Evolutionary conservation across 805 yeast genomes (phyloP), one percentile per base, ranked within the genome.

Genomic region (Phaffomyces opuntiae): DNA sequence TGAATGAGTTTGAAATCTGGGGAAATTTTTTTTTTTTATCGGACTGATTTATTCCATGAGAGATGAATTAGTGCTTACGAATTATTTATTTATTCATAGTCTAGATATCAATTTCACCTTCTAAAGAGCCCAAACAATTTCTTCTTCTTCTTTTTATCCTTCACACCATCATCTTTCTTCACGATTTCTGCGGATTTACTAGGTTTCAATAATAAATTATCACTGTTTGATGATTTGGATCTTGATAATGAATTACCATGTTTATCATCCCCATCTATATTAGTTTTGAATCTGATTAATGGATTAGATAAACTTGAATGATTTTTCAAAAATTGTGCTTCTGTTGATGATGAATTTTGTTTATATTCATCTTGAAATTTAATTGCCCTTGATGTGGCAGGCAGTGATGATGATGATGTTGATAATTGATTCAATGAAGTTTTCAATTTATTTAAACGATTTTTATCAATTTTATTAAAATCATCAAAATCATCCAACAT

Each of bases 401-500:
- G 19, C 1, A 35, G 17, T 8, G 37, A 13, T n/a, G 21, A 31
- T 19, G 34, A 29, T 14, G 21, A 9, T 29, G 17, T 16, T 7
- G 39, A 24, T 16, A 35, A 32, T 35, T 29, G 31, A 29, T 33
- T 33, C 21, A 47, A 19, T 14, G 42, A 32, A 14, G 27, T 44
- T 27, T 41, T 49, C 44, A 47, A 38, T 38, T 32, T 45, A 24
- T 38, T 34, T 9, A 45, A n/a, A 13, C 39, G 33, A 12, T 40
- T 29, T 38, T 14, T 38, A 16, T 24, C 32, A 35, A 19, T 27
- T 11, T 19, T 33, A 16, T 33, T 19, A 33, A 26, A 24, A 42
- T 45, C 45, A 36, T 50, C 55, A 32, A 53, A 42, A 6, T 51
- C 59, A 45, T 57, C 62, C 43, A 59, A 44, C 60, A 59, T 53